Evolutionary conservation across 2,329 filamentous ascomycete genomes (phyloP), one percentile per base, ranked within the genome.

Genomic region (Diaporthe velutina): DNA sequence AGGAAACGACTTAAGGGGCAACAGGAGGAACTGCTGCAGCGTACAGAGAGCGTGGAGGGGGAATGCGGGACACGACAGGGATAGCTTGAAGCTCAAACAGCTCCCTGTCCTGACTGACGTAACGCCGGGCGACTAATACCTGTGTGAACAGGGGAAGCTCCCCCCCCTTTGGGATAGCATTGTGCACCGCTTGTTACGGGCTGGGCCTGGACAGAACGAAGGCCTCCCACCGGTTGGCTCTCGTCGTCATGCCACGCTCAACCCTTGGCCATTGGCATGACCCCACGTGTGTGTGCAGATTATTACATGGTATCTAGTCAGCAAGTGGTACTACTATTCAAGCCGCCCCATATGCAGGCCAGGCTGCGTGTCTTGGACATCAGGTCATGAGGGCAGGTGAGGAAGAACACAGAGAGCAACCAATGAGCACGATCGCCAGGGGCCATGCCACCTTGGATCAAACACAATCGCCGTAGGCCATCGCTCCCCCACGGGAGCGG

Each of bases 21-120:
- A 12, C 45, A 22, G 19, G 5, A 22, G 12, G 22, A n/a, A 30
- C 30, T 8, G 35, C 38, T 12, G 30, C 30, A 67, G 64, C 64
- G 38, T 68, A 54, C 12, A 54, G 48, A 28, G 33, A n/a, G 13
- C 33, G 28, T 35, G n/a, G 64, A 68, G 64, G 64, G 64, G 64
- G 54, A 40, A 68, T 33, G 64, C 64, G 30, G 64, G 40, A 45
- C 38, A 40, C 35, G 64, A 67, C 38, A 28, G 48, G 38, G 25
- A 35, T 35, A 67, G 48, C 42, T 57, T 19, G 3, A 68, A 48
- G 61, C 48, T 74, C 72, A 57, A 58, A 67, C 61, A 70, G 61
- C 48, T 66, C 52, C 52, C 61, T 70, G 72, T 30, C 35, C 25
- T 35, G 33, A 73, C 57, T 70, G 58, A 68, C 60, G 60, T 73